These are phyloP conservation scores for Schizophyllum amplum DNA, from an alignment of 1,284 basidiomycete genomes.

Conservation along the genomic window DNA sequence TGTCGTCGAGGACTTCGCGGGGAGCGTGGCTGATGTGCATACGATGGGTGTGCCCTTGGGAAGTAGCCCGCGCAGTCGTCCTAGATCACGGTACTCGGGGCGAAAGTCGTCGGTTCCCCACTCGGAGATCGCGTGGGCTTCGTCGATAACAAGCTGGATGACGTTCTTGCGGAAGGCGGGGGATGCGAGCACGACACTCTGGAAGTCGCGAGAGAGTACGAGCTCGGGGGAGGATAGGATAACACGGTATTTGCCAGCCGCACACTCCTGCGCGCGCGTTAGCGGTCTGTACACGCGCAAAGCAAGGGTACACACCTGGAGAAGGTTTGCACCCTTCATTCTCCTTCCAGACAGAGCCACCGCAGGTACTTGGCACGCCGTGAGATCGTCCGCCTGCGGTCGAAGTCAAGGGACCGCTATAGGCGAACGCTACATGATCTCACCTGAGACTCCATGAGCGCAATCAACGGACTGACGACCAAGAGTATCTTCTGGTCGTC, in stretches of 20 bases:
- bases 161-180: slow-evolving; percentile 10
- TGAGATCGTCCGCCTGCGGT: slow-evolving; percentile 5
- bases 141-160: slow-evolving; percentile 11
- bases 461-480: slow-evolving; percentile 13
- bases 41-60: slow-evolving; percentile 12
- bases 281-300: neutral
- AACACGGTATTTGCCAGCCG: slow-evolving; percentile 10
- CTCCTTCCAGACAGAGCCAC: slow-evolving; percentile 9
- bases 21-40: slow-evolving; percentile 13
- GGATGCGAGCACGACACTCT: slow-evolving; percentile 10
- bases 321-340: neutral
- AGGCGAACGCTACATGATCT: neutral
- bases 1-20: slow-evolving; percentile 9
- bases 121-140: slow-evolving; percentile 11
- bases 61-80: slow-evolving; percentile 2
- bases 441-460: slow-evolving; percentile 10
- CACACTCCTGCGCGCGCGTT: slow-evolving; percentile 1
- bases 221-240: slow-evolving; percentile 14
- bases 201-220: slow-evolving; percentile 7
- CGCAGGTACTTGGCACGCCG: slow-evolving; percentile 8
- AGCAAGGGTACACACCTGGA: neutral
- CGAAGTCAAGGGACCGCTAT: neutral
- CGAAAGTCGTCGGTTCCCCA: slow-evolving; percentile 15
- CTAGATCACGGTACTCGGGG: neutral
- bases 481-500: slow-evolving; percentile 13